phyloP scores from a whole-genome alignment of 2,329 filamentous ascomycete species.

The Hyphodiscus sp. region DNA sequence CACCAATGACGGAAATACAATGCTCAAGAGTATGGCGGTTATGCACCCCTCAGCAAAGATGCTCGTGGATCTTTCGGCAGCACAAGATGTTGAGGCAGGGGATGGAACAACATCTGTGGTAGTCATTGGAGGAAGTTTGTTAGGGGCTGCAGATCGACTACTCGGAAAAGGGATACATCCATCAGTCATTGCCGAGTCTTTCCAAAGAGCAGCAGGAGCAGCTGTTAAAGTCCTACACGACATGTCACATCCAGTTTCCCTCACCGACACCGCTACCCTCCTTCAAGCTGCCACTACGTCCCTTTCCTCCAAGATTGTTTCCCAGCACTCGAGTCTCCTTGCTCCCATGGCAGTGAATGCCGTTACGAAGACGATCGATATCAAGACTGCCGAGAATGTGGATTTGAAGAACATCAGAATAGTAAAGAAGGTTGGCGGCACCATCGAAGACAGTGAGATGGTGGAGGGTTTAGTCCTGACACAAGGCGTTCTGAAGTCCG shows the following conservation, averaged over 20 bases:
- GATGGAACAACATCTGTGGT: constrained; percentile 98
- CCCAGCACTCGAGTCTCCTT: constrained; percentile 89
- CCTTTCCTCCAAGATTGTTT: constrained; percentile 96
- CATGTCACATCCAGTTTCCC: constrained; percentile 90
- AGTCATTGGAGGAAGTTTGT: constrained; percentile 90
- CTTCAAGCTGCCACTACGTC: constrained; percentile 96
- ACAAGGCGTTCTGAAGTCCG: constrained; percentile 89
- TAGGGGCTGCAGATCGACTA: constrained; percentile 88
- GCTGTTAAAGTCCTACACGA: constrained; percentile 86
- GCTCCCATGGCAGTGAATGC: constrained; percentile 98
- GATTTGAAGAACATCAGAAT: constrained; percentile 95
- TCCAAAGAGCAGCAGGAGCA: constrained; percentile 87
- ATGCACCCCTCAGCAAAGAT: constrained; percentile 99
- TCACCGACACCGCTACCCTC: constrained; percentile 81
- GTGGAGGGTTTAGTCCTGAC: constrained; percentile 90
- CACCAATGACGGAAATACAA: constrained; percentile 98
- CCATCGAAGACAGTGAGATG: constrained; percentile 97
- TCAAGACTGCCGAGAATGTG: constrained; percentile 92
- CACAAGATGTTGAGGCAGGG: constrained; percentile 96
- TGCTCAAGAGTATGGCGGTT: constrained; percentile 98
- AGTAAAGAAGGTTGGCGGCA: constrained; percentile 95
- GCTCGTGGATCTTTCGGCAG: constrained; percentile 94
- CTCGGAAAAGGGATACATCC: constrained; percentile 93
- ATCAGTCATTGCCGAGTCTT: constrained; percentile 94
- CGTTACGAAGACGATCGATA: constrained; percentile 90